These are phyloP conservation scores for Discostella pseudostelligera DNA, from an alignment of 108 stramenopile genomes.

Conservation along the genomic window DNA sequence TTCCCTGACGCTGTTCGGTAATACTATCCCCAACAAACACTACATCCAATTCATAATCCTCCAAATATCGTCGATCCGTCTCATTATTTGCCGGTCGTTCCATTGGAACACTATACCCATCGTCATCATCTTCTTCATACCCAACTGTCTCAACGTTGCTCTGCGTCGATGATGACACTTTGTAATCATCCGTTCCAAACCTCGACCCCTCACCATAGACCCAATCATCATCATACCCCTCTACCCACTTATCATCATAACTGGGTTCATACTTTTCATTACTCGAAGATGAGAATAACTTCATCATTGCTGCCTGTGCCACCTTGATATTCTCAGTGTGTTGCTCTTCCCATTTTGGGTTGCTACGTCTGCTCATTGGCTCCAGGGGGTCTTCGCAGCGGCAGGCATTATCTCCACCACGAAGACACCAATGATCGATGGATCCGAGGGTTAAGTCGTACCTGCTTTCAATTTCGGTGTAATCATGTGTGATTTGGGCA, in stretches of 20 bases:
- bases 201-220: slow-evolving; percentile 31
- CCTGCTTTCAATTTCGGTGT: slow-evolving; percentile 38
- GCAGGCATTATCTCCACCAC: slow-evolving; percentile 53
- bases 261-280: slow-evolving; percentile 8
- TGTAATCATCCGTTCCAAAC: slow-evolving; percentile 32
- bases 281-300: not conserved
- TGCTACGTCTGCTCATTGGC: slow-evolving; percentile 26
- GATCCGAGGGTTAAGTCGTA: slow-evolving; percentile 58
- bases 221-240: slow-evolving; percentile 44
- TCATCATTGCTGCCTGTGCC: slow-evolving; percentile 33
- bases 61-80: slow-evolving; percentile 4
- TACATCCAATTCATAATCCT: slow-evolving; percentile 51
- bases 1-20: slow-evolving; percentile 61
- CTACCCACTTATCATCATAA: slow-evolving; percentile 39
- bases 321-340: slow-evolving; percentile 54
- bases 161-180: not conserved
- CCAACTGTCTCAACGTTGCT: not conserved
- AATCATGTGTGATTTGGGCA: slow-evolving; percentile 50
- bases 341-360: slow-evolving; percentile 43
- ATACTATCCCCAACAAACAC: slow-evolving; percentile 75
- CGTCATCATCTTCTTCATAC: slow-evolving; percentile 20
- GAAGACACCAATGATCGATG: slow-evolving; percentile 73
- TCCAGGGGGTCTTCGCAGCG: slow-evolving; percentile 60
- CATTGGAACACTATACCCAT: slow-evolving; percentile 29
- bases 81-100: no score